Conservation (phyloP, 768 basidiomycete genomes). For the Boletellus ananiceps region DNA sequence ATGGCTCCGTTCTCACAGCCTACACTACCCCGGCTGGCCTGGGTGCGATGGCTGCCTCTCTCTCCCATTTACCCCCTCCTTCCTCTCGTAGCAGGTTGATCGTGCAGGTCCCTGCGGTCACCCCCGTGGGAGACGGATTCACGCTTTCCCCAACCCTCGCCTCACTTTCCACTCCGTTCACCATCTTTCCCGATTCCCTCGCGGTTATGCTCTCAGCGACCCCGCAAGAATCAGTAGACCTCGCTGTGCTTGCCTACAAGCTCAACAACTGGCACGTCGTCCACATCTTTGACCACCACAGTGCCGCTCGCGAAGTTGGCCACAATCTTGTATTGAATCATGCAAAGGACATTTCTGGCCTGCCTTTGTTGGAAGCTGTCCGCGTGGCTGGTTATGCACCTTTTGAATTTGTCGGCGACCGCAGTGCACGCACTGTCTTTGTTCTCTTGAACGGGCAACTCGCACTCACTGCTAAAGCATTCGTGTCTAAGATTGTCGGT, state of each 20-base stretch:
- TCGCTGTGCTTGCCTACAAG: constrained; percentile 72
- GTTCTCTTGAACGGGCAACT: constrained; percentile 74
- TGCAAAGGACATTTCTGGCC: constrained; percentile 25
- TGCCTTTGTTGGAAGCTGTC: constrained; percentile 46
- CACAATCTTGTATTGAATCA: constrained; percentile 42
- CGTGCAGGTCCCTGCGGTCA: constrained; percentile 77
- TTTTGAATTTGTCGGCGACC: constrained; percentile 73
- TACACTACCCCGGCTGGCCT: constrained; percentile 85
- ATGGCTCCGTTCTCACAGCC: constrained; percentile 61
- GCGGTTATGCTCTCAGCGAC: constrained; percentile 79
- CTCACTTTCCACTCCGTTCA: constrained; percentile 54
- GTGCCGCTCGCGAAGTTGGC: constrained; percentile 71
- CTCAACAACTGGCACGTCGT: constrained; percentile 65
- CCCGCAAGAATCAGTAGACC: constrained; percentile 76
- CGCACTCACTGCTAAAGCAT: constrained; percentile 56
- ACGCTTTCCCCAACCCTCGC: constrained; percentile 76
- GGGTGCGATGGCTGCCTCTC: constrained; percentile 74
- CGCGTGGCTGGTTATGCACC: constrained; percentile 58
- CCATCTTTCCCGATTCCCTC: constrained; percentile 59
- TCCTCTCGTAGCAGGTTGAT: constrained; percentile 63
- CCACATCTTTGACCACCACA: constrained; percentile 88
- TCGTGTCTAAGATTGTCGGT: constrained; percentile 41
- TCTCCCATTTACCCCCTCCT: constrained; percentile 66
- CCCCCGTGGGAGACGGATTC: constrained; percentile 59
- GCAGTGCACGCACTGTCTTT: constrained; percentile 57